Percentiles rank a stretch among this genome's conserved stretches.
phyloP scores from a whole-genome alignment of 768 basidiomycete species.

The Solioccasus polychromus region DNA sequence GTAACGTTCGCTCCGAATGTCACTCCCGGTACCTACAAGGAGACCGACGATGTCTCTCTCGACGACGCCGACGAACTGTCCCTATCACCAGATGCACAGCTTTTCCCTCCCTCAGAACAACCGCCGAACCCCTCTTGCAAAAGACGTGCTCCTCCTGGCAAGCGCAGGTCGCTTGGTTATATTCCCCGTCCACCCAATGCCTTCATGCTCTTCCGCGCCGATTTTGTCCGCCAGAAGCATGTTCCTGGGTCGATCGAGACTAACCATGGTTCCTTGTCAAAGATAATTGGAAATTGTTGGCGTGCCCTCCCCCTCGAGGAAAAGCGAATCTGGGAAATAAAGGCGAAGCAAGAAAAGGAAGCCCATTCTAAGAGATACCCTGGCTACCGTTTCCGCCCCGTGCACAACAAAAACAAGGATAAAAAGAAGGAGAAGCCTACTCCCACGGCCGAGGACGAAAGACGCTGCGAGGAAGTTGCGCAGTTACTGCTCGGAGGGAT shows the following conservation, averaged over 20 bases:
- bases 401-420: conserved; percentile 45
- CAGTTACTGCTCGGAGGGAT: conserved; percentile 63
- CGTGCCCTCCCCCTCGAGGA: conserved; percentile 66
- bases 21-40: conserved; percentile 50
- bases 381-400: conserved; percentile 51
- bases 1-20: conserved; percentile 66
- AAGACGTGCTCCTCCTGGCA: conserved; percentile 55
- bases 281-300: conserved; percentile 60
- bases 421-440: conserved; percentile 36
- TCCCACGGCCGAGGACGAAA: conserved; percentile 26
- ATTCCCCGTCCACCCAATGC: conserved; percentile 31
- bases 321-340: conserved; percentile 69
- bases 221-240: conserved; percentile 42
- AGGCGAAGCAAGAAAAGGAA: conserved; percentile 70
- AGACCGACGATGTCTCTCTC: conserved; percentile 29
- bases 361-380: conserved; percentile 69
- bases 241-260: conserved; percentile 51
- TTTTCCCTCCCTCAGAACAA: conserved; percentile 54
- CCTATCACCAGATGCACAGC: conserved; percentile 33
- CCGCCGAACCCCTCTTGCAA: conserved; percentile 40
- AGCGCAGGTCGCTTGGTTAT: conserved; percentile 55
- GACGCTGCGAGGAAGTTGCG: conserved; percentile 52
- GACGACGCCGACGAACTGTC: conserved; percentile 27
- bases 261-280: conserved; percentile 47
- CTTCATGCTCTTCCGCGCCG: conserved; percentile 37